phyloP scores from a whole-genome alignment of 371 early-diverging fungal species.

The Thermomucor indicae-seudaticae region DNA sequence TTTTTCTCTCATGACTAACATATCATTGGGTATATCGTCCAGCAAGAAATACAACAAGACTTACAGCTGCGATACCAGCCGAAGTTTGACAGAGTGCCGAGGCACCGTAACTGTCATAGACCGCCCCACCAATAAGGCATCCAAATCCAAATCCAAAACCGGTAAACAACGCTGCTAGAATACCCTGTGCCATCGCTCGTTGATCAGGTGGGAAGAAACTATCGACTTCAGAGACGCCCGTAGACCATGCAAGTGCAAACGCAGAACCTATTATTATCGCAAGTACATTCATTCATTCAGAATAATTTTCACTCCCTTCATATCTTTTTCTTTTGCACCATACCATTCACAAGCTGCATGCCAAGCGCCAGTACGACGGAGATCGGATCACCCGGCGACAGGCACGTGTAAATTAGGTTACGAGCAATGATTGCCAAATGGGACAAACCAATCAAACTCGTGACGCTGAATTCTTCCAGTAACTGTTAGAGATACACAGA shows the following conservation, averaged over 20 bases:
- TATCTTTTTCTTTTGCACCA: constrained; percentile 10
- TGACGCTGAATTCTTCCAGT: constrained; percentile 21
- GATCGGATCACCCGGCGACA: constrained; percentile 14
- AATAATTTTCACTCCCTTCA: too few species aligned
- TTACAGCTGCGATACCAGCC: constrained; percentile 9
- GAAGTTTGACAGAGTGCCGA: constrained; percentile 16
- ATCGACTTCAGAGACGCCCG: constrained; percentile 39
- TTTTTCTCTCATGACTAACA: too few species aligned
- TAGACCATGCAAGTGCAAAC: constrained; percentile 38
- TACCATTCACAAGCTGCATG: constrained; percentile 26
- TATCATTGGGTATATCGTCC: constrained; percentile 6
- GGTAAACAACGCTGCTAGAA: constrained; percentile 30
- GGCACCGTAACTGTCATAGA: constrained; percentile 29
- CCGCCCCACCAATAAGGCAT: constrained; percentile 29
- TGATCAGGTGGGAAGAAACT: constrained; percentile 35
- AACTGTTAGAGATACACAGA: constrained; percentile 11
- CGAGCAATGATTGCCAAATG: constrained; percentile 26
- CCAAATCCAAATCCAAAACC: constrained; percentile 40
- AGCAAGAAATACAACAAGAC: constrained; percentile 23
- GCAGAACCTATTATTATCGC: constrained; percentile 15
- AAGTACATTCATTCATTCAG: neutral
- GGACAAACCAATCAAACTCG: constrained; percentile 17
- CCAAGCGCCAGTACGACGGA: constrained; percentile 20
- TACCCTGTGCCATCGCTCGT: constrained; percentile 41
- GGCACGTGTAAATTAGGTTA: constrained; percentile 21